Evolutionary conservation across 495 filamentous ascomycete species (phyloP), one percentile per base, ranked within the genome.

Genomic region (Hypoxylon trugodes): DNA sequence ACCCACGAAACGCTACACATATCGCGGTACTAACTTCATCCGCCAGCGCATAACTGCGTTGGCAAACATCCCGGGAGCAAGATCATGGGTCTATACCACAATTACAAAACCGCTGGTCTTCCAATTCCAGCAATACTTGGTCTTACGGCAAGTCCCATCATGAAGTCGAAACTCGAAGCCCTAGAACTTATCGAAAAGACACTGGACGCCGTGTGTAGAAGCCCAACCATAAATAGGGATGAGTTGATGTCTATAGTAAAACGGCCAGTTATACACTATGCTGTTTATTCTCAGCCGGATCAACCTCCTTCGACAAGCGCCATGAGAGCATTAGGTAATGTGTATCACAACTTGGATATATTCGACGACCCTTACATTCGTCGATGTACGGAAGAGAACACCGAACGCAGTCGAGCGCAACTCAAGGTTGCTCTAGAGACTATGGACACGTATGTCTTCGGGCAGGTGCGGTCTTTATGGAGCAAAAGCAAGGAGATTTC

Each of bases 21-120:
- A 60, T 6, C n/a, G 25, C 47, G 30, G 57, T 50, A 62, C 30
- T 49, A 8, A 63, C 10, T 38, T 56, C 30, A 61, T 50, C 59
- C 25, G 38, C 22, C 53, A 91, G 90, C 89, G 8, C 91, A 95
- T 70, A 83, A 91, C 70, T 91, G 89, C 67, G 77, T 79, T 7
- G 70, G 71, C 13, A 82, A 81, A 32, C 84, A 91, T 69, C 80
- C 93, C 0, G 86, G 87, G 7, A 89, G 89, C 56, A 84, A 79
- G 45, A 90, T 98, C 26, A 95, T 98, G 91, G 77, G 87, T 45
- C 88, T 88, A 62, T 97, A 97, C 65, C 86, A 79, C 2, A 71
- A 73, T 2, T 60, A 73, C 1, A 70, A 72, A 19, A 58, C 69
- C 12, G 65, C 65, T 1, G 69, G 77, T 1, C 56, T 75, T 24